phyloP scores from a whole-genome alignment of 495 filamentous ascomycete species.

The Rhizodiscina lignyota region DNA sequence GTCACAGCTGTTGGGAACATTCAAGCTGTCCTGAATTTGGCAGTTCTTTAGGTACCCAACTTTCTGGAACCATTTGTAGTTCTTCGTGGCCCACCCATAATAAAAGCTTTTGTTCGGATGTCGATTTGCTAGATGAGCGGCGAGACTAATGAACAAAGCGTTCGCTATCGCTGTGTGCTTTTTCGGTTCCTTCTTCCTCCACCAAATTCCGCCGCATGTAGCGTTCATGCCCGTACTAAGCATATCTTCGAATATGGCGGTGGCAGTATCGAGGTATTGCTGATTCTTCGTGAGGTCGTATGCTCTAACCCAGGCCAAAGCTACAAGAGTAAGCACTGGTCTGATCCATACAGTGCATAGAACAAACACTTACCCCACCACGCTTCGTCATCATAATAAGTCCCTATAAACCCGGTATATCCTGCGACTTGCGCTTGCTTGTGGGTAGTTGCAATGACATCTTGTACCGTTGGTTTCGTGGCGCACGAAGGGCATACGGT shows the following conservation, averaged over 20 bases:
- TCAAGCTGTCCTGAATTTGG: slow-evolving; percentile 57
- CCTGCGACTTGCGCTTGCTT: neutral
- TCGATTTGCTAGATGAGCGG: slow-evolving; percentile 55
- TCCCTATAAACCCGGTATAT: slow-evolving; percentile 17
- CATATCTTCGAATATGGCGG: slow-evolving; percentile 40
- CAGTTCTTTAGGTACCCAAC: slow-evolving; percentile 54
- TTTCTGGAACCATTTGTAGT: slow-evolving; percentile 52
- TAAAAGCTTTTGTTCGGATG: slow-evolving; percentile 33
- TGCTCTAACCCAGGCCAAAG: slow-evolving; percentile 16
- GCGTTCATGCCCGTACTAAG: slow-evolving; percentile 22
- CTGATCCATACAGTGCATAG: too few species aligned
- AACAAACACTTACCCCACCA: too few species aligned
- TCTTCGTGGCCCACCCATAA: slow-evolving; percentile 33
- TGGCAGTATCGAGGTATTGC: slow-evolving; percentile 24
- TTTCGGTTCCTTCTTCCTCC: too few species aligned
- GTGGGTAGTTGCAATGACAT: slow-evolving; percentile 7
- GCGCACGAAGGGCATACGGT: slow-evolving; percentile 19
- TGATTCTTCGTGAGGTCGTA: slow-evolving; percentile 17
- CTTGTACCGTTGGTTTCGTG: slow-evolving; percentile 27
- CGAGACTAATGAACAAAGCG: slow-evolving; percentile 53
- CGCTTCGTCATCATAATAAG: slow-evolving; percentile 22
- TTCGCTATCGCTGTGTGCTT: slow-evolving; percentile 48
- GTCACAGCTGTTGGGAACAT: slow-evolving; percentile 39
- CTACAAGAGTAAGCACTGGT: too few species aligned
- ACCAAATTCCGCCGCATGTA: slow-evolving; percentile 48